Evolutionary conservation across 1,284 basidiomycete species (phyloP).

Genomic region (Cutaneotrichosporon cavernicola): DNA sequence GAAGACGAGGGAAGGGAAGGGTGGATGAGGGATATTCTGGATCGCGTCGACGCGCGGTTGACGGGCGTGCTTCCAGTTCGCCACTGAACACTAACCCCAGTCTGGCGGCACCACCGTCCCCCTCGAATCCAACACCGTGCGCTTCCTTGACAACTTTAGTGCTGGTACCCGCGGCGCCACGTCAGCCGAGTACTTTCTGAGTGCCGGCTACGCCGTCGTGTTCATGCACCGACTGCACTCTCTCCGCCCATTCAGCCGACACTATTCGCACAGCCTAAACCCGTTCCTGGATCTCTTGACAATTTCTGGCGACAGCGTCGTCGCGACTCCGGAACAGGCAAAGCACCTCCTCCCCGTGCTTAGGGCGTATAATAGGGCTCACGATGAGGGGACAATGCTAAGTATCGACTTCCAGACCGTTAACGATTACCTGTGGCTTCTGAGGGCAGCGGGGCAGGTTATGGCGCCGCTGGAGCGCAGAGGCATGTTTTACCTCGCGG

Average conservation of each 20-base stretch:
- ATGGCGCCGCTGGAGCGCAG: conserved; percentile 64
- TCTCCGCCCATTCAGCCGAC: conserved; percentile 91
- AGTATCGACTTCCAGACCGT: conserved; percentile 90
- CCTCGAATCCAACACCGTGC: conserved; percentile 94
- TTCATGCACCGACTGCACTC: conserved; percentile 98
- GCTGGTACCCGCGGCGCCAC: conserved; percentile 95
- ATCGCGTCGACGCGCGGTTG: too few species aligned
- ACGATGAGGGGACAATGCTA: conserved; percentile 69
- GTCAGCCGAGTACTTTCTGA: conserved; percentile 95
- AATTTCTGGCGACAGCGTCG: conserved; percentile 57
- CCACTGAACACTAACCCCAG: conserved; percentile 53
- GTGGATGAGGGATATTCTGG: neutral
- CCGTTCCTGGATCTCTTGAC: conserved; percentile 96
- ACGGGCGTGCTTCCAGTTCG: too few species aligned
- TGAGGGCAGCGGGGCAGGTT: conserved; percentile 69
- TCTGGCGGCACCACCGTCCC: conserved; percentile 95
- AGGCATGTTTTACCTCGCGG: conserved; percentile 93
- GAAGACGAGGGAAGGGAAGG: neutral
- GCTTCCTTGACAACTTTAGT: conserved; percentile 98
- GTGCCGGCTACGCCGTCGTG: conserved; percentile 90
- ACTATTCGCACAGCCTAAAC: conserved; percentile 96
- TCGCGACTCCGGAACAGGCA: conserved; percentile 63
- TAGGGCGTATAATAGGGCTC: conserved; percentile 75
- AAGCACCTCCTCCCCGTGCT: conserved; percentile 71
- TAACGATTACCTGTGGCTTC: conserved; percentile 92